Evolutionary conservation across 352 stramenopile genomes (phyloP).

Genomic region (Phytophthora nicotianae): DNA sequence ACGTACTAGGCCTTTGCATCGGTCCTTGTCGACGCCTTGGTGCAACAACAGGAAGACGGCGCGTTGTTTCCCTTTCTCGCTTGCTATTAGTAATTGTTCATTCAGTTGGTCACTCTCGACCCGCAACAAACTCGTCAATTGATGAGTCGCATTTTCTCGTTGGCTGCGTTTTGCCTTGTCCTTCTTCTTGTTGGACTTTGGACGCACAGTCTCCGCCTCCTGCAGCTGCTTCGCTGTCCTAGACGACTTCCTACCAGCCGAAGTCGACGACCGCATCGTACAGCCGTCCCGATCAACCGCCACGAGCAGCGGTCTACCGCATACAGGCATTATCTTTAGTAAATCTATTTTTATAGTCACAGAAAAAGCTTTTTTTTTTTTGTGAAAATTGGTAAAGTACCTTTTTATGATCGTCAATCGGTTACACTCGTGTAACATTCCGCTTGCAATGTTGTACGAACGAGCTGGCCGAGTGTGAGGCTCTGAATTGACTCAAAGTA

Average conservation of each 20-base stretch:
- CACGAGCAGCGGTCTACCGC: not conserved
- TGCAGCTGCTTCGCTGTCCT: not conserved
- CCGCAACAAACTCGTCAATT: constrained; percentile 47
- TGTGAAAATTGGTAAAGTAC: too few relatives aligned
- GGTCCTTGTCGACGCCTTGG: constrained; percentile 56
- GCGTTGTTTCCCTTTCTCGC: constrained; percentile 72
- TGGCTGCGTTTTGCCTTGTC: constrained; percentile 5
- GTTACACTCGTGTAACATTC: constrained; percentile 2
- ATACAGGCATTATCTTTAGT: too few relatives aligned
- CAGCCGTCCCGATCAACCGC: constrained; percentile 2
- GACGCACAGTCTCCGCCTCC: not conserved
- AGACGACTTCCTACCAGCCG: constrained; percentile 8
- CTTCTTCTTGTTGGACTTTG: constrained; percentile 15
- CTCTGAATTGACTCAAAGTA: constrained; percentile 18
- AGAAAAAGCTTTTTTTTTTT: too few relatives aligned
- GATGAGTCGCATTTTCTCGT: constrained; percentile 33
- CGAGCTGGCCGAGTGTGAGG: constrained; percentile 9
- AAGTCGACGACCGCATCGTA: constrained; percentile 11
- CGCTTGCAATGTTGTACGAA: constrained; percentile 18
- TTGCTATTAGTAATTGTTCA: constrained; percentile 70
- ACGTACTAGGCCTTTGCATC: constrained; percentile 69
- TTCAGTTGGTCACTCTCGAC: constrained; percentile 46
- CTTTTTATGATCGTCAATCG: not conserved
- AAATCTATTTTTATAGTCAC: too few relatives aligned
- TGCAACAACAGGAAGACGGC: constrained; percentile 74